Evolutionary conservation across 225 moss, liverwort and hornwort species (phyloP).

Genomic region (Sphagnum contortum): DNA sequence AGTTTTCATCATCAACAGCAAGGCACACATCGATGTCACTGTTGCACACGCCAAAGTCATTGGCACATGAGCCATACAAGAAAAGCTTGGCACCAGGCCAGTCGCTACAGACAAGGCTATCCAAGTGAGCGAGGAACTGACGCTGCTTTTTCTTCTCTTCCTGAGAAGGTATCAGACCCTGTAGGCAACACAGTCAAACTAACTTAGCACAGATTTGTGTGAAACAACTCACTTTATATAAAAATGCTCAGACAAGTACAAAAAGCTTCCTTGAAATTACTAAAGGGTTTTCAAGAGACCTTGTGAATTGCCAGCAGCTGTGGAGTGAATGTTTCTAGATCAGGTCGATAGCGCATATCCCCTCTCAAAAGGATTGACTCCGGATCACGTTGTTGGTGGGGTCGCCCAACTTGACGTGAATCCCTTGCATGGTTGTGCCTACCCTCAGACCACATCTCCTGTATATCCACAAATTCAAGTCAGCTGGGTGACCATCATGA

Average conservation of each 20-base stretch:
- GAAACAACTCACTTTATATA: too few species aligned
- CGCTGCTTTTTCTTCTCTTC: conserved; percentile 63
- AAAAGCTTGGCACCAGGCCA: conserved; percentile 88
- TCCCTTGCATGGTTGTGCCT: conserved; percentile 61
- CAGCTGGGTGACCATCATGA: too few species aligned
- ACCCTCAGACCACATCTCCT: conserved; percentile 58
- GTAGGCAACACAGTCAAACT: conserved; percentile 4
- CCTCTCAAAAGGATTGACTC: conserved; percentile 38
- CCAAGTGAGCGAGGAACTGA: conserved; percentile 75
- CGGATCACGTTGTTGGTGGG: conserved; percentile 45
- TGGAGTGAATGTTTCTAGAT: conserved; percentile 57
- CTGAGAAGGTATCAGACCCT: conserved; percentile 71
- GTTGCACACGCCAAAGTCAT: conserved; percentile 94
- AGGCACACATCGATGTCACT: conserved; percentile 97
- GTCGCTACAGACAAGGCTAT: conserved; percentile 73
- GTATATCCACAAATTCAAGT: conserved; percentile 3
- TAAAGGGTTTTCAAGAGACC: conserved; percentile 2
- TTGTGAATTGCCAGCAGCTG: conserved; percentile 68
- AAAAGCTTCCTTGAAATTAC: too few species aligned
- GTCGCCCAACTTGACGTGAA: conserved; percentile 58
- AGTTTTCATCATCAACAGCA: conserved; percentile 78
- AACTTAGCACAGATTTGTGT: too few species aligned
- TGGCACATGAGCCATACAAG: conserved; percentile 94
- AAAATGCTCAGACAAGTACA: too few species aligned
- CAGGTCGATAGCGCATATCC: conserved; percentile 66